Percentiles rank a stretch among this genome's conserved stretches.
Evolutionary conservation across 2,329 filamentous ascomycete genomes (phyloP).

Genomic region (Rhynchosporium graminicola): DNA sequence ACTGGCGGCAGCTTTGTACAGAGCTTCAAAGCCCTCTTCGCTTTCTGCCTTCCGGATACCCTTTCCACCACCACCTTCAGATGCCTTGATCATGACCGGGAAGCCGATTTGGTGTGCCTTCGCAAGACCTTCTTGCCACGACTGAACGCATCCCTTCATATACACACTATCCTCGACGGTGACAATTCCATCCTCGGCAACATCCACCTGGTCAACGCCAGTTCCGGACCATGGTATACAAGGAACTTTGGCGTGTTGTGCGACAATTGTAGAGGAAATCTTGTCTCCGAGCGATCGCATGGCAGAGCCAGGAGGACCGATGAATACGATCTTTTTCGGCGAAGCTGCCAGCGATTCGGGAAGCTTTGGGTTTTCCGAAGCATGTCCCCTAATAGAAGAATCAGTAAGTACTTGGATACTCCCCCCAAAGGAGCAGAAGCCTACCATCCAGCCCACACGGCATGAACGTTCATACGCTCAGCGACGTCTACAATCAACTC

Average conservation of each 20-base stretch:
- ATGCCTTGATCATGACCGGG: slow-evolving; percentile 99
- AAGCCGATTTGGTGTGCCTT: slow-evolving; percentile 92
- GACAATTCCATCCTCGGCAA: slow-evolving; percentile 84
- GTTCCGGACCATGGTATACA: slow-evolving; percentile 99
- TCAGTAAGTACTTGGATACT: slow-evolving; percentile 20
- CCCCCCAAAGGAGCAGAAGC: slow-evolving; percentile 38
- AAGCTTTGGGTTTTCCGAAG: slow-evolving; percentile 96
- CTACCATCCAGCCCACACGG: slow-evolving; percentile 98
- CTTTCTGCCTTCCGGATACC: slow-evolving; percentile 93
- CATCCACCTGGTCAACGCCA: slow-evolving; percentile 76
- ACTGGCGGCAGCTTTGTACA: slow-evolving; percentile 95
- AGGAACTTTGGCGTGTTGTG: slow-evolving; percentile 92
- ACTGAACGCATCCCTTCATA: slow-evolving; percentile 85
- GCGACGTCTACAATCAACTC: slow-evolving; percentile 98
- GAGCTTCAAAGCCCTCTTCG: slow-evolving; percentile 79
- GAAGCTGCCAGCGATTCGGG: slow-evolving; percentile 95
- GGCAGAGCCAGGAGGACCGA: slow-evolving; percentile 93
- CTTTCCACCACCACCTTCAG: slow-evolving; percentile 97
- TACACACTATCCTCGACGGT: slow-evolving; percentile 87
- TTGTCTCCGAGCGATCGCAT: slow-evolving; percentile 99
- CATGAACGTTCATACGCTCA: slow-evolving; percentile 97
- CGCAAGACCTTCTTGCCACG: slow-evolving; percentile 84
- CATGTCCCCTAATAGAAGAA: slow-evolving; percentile 71
- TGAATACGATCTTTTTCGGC: slow-evolving; percentile 98
- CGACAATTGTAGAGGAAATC: slow-evolving; percentile 98